Evolutionary conservation across 257 asterid genomes (phyloP).

Genomic region (Solanum megistacrolobum): DNA sequence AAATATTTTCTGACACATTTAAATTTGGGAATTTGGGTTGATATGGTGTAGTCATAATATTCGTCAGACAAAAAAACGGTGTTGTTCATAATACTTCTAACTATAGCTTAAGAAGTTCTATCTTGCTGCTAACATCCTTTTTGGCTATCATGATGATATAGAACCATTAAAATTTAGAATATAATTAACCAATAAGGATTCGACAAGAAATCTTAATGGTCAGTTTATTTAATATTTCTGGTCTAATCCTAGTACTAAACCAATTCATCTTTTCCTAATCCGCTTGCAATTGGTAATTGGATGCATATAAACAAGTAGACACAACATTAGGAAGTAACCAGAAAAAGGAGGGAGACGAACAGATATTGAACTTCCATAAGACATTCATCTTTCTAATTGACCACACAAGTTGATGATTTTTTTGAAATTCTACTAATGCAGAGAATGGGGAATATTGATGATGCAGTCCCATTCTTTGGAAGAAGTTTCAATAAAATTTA

Average conservation of each 20-base stretch:
- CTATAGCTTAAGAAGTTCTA: not conserved
- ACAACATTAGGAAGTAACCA: not conserved
- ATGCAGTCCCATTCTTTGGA: conserved; percentile 81
- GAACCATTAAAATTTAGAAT: not conserved
- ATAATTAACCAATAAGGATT: not conserved
- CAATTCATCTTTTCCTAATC: not conserved
- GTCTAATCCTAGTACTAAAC: not conserved
- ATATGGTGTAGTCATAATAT: not conserved
- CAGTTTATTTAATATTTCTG: not conserved
- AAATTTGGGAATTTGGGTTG: not conserved
- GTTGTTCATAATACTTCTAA: not conserved
- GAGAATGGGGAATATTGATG: conserved; percentile 88
- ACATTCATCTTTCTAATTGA: not conserved
- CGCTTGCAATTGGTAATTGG: not conserved
- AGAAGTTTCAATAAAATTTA: conserved; percentile 66
- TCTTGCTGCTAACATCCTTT: not conserved
- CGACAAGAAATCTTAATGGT: not conserved
- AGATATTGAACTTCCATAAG: not conserved
- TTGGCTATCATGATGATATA: not conserved
- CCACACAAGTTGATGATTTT: conserved; percentile 2
- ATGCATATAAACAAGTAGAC: not conserved
- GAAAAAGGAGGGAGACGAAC: not conserved
- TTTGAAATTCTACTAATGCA: conserved; percentile 17
- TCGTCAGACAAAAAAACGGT: not conserved
- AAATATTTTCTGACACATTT: not conserved